Percentiles rank a stretch among this genome's conserved stretches.
These are phyloP conservation scores for Abrus pulchellus DNA, from an alignment of 306 rosid species.

Conservation along the genomic window DNA sequence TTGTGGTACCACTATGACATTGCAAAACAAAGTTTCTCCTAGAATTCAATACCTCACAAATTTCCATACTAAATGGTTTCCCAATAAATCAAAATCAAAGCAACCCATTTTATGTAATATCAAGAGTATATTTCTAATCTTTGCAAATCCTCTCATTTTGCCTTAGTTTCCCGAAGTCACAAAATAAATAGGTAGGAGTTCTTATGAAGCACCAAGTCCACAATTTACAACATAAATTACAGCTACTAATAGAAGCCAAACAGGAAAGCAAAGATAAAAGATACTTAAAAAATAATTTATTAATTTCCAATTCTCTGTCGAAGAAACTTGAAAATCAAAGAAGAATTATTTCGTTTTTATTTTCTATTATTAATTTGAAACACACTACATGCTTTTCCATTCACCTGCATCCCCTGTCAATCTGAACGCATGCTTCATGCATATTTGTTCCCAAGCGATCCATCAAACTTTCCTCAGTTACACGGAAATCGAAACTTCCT, in stretches of 20 bases:
- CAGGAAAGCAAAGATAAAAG: not conserved
- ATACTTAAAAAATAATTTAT: constrained; percentile 11
- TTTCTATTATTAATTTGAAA: constrained; percentile 6
- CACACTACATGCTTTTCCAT: not conserved
- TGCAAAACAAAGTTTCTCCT: not conserved
- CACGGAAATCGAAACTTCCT: constrained; percentile 58
- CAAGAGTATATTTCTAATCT: not conserved
- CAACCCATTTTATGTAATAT: not conserved
- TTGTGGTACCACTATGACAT: not conserved
- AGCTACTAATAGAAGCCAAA: not conserved
- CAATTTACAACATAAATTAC: not conserved
- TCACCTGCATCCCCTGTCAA: constrained; percentile 77
- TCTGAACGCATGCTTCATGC: constrained; percentile 75
- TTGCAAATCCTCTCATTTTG: not conserved
- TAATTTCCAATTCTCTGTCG: not conserved
- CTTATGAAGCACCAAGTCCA: not conserved
- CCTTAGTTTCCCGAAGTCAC: not conserved
- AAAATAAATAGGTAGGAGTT: not conserved
- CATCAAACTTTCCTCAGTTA: constrained; percentile 73
- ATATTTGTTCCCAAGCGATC: constrained; percentile 69
- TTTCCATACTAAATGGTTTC: constrained; percentile 1
- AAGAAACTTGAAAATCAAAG: not conserved
- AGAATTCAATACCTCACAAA: not conserved
- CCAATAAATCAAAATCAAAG: not conserved
- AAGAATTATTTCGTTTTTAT: not conserved